Evolutionary conservation across 1,139 yeast species (phyloP), one percentile per base, ranked within the genome.

Genomic region (Magnusiomyces paraingens): DNA sequence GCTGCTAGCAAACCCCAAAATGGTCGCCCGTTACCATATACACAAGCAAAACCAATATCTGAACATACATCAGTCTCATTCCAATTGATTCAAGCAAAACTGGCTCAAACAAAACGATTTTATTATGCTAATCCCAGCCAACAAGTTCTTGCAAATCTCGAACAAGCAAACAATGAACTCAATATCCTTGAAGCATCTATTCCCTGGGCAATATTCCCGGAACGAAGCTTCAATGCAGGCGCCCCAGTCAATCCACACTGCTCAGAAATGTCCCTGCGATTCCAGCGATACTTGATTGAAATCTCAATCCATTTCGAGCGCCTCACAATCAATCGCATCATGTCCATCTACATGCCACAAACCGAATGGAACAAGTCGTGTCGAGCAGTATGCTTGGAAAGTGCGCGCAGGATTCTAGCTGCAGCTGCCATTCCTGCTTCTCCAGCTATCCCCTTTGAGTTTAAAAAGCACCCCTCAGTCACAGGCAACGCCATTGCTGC

Each of bases 401-500:
- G 52, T 36, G 57, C 57, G 2, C 44, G 39, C 14, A 36, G 45
- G 12, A 42, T 55, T 26, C 51, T 55, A 3, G 21, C 47, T 8
- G 51, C 42, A 21, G 53, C 55, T 35, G 47, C 53, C 2, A 15
- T 39, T 4, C 51, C 42, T n/a, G 47, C 52, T 38, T 48, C 53
- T 11, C 36, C 26, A 8, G 12, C 22, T 14, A 49, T 51, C 1
- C 55, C 55, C 5, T 41, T 55, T 46, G 52, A 46, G 12, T 55
- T 50, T 26, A 55, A 55, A 45, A 55, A 52, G 49, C 57, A 55
- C 40, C 57, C 57, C 14, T 26, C 40, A 18, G 55, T 55, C 12
- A 47, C 54, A n/a, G 57, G 57, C 15, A 50, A 51, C 36, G 57
- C 55, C 10, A 52, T 52, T 45, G 53, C 57, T 15, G 57, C 57